phyloP scores from a whole-genome alignment of 371 early-diverging fungal genomes.

The Chytridiales sp. region DNA sequence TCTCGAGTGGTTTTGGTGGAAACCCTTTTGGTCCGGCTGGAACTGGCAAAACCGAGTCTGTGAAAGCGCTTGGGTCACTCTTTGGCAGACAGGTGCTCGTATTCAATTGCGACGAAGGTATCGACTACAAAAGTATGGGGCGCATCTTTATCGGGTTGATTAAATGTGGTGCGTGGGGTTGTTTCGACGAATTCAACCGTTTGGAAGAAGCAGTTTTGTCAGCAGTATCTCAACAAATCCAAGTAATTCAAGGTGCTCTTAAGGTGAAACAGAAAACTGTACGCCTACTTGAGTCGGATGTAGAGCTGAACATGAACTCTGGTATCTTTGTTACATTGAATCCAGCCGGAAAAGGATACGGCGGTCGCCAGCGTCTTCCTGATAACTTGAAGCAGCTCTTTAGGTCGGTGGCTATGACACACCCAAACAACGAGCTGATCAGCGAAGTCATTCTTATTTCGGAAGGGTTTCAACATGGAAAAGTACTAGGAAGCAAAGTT shows the following conservation, averaged over 20 bases:
- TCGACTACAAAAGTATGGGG: constrained; percentile 59
- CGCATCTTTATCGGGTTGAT: constrained; percentile 56
- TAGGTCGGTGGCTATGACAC: constrained; percentile 60
- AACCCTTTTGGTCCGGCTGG: constrained; percentile 55
- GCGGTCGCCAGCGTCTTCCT: constrained; percentile 63
- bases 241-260: constrained; percentile 54
- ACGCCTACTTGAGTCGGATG: constrained; percentile 35
- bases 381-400: constrained; percentile 62
- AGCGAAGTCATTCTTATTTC: constrained; percentile 52
- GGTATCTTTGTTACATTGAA: constrained; percentile 69
- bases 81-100: constrained; percentile 60
- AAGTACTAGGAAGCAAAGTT: constrained; percentile 51
- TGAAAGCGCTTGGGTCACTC: constrained; percentile 53
- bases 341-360: constrained; percentile 60
- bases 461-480: constrained; percentile 52
- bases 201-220: constrained; percentile 55
- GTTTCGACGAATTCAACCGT: constrained; percentile 72
- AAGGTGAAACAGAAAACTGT: constrained; percentile 35
- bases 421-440: constrained; percentile 55
- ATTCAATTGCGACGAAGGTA: constrained; percentile 63
- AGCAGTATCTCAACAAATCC: constrained; percentile 57
- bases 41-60: constrained; percentile 62
- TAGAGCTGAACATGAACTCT: constrained; percentile 47
- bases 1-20: constrained; percentile 56
- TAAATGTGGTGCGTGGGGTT: constrained; percentile 62